Evolutionary conservation across 208 protist species (phyloP).

Genomic region (Crithidia bombi): DNA sequence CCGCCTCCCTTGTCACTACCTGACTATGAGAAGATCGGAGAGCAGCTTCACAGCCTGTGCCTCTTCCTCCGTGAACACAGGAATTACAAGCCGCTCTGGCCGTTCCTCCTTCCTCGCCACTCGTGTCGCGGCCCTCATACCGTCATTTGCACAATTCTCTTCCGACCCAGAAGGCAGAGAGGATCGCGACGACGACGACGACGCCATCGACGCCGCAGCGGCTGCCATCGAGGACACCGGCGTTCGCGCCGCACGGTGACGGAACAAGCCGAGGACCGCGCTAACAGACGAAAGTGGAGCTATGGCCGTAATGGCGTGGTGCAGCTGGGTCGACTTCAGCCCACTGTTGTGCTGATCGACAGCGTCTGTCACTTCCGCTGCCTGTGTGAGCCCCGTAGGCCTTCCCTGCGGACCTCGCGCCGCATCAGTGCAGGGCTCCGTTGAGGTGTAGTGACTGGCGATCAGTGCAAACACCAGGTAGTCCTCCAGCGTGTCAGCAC

Average conservation of each 20-base stretch:
- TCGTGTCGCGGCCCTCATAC: too few species aligned
- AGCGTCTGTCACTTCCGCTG: too few species aligned
- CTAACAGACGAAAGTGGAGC: conserved; percentile 13
- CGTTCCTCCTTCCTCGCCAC: too few species aligned
- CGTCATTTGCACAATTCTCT: too few species aligned
- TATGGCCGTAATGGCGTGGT: neutral
- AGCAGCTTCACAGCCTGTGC: too few species aligned
- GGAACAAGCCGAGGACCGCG: conserved; percentile 4
- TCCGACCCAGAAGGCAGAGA: too few species aligned
- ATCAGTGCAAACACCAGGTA: conserved; percentile 26
- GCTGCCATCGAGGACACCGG: neutral
- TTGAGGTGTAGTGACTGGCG: conserved; percentile 1
- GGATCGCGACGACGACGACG: neutral
- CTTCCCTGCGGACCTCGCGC: too few species aligned
- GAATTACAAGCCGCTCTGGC: too few species aligned
- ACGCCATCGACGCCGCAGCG: neutral
- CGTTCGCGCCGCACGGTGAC: neutral
- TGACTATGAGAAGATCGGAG: too few species aligned
- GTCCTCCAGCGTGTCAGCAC: neutral
- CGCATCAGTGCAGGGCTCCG: neutral
- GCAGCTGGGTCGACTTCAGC: neutral
- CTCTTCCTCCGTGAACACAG: neutral
- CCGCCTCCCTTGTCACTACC: too few species aligned
- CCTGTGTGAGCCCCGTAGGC: too few species aligned
- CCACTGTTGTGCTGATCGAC: neutral